A percentile compares a stretch with the other conserved stretches of the same genome.
Conservation (phyloP, 164 flowering plant species). For the Berberis thunbergii region DNA sequence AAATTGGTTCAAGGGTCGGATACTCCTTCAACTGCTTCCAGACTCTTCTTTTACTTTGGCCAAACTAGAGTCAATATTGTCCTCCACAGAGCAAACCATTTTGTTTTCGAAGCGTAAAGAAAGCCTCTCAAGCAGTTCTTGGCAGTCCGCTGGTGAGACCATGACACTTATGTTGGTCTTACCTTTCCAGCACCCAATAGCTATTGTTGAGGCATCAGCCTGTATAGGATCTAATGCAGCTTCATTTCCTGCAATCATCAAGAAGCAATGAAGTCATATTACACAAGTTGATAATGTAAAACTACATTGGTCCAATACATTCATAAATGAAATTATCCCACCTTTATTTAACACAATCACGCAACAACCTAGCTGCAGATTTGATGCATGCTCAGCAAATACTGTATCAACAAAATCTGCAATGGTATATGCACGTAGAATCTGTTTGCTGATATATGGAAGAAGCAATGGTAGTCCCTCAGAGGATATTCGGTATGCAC, state of each 20-base stretch:
- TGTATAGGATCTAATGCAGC: slow-evolving; percentile 18
- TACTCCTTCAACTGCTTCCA: too few species aligned
- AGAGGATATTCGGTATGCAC: slow-evolving; percentile 82
- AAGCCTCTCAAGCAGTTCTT: slow-evolving; percentile 75
- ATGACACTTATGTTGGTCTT: slow-evolving; percentile 58
- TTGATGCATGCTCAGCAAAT: slow-evolving; percentile 59
- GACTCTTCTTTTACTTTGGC: not conserved
- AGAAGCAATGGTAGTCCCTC: slow-evolving; percentile 92
- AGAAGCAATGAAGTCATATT: slow-evolving; percentile 1
- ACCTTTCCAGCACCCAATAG: slow-evolving; percentile 97
- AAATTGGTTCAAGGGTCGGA: too few species aligned
- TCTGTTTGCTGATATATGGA: slow-evolving; percentile 83
- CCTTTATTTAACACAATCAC: slow-evolving; percentile 63
- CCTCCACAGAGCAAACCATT: slow-evolving; percentile 11
- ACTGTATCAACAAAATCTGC: slow-evolving; percentile 68
- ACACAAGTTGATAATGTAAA: not conserved
- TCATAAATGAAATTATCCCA: slow-evolving; percentile 10
- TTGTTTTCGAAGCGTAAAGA: slow-evolving; percentile 19
- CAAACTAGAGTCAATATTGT: slow-evolving; percentile 2
- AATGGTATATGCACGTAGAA: slow-evolving; percentile 57
- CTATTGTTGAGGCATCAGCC: slow-evolving; percentile 53
- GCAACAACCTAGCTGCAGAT: slow-evolving; percentile 68
- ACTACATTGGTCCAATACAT: not conserved
- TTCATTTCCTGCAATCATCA: slow-evolving; percentile 26
- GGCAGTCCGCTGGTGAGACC: slow-evolving; percentile 80